phyloP scores from a whole-genome alignment of 257 asterid species.

The Hygrophila difformis region DNA sequence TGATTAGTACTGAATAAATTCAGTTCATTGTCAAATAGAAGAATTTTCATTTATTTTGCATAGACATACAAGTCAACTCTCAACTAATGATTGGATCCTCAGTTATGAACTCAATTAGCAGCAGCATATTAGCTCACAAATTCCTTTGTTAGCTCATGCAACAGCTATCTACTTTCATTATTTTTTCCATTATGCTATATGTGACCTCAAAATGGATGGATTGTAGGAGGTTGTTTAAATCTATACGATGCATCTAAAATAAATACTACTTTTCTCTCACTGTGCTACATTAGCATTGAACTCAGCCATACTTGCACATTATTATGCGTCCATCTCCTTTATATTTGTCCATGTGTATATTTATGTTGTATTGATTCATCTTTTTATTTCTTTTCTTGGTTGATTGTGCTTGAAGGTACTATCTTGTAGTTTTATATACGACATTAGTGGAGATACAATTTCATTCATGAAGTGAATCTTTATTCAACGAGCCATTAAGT shows the following conservation, averaged over 20 bases:
- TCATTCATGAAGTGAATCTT: no score
- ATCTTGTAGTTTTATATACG: no score
- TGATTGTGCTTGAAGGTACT: no score
- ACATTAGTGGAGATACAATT: no score
- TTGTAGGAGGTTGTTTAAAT: not conserved
- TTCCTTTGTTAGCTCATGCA: not conserved
- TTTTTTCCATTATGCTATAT: not conserved
- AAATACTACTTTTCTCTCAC: not conserved
- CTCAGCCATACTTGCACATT: not conserved
- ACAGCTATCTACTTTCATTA: not conserved
- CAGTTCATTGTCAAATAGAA: not conserved
- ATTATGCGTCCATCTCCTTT: not conserved
- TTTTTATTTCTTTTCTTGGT: no score
- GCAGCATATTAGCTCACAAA: not conserved
- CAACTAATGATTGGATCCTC: not conserved
- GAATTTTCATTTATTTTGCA: no score
- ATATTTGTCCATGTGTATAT: not conserved
- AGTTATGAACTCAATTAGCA: conserved; percentile 1
- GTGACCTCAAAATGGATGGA: not conserved
- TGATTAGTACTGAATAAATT: not conserved
- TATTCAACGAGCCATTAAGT: no score
- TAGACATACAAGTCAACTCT: no score
- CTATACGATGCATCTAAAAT: not conserved
- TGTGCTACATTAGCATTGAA: not conserved
- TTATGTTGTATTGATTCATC: not conserved